Conservation (phyloP, 495 filamentous ascomycete genomes). For the Daldinia decipiens region DNA sequence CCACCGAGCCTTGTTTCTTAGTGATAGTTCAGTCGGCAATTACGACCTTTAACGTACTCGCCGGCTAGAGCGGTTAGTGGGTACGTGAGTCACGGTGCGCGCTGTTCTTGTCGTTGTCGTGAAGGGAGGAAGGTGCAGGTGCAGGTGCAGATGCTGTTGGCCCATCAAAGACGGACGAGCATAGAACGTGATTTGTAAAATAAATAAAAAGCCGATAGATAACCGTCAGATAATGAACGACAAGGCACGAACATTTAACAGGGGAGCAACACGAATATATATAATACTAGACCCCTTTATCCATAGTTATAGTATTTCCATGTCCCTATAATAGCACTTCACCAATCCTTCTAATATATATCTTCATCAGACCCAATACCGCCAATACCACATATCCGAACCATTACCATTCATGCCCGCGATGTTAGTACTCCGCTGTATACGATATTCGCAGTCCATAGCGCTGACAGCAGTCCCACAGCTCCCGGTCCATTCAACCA, state of each 20-base stretch:
- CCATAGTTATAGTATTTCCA: neutral
- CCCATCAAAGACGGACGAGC: neutral
- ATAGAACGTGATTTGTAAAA: too few species aligned
- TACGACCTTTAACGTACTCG: neutral
- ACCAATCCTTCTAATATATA: neutral
- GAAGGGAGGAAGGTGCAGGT: neutral
- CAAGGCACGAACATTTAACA: neutral
- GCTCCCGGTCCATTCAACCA: conserved; percentile 14
- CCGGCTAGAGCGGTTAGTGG: neutral
- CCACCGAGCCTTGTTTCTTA: neutral
- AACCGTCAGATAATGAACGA: neutral
- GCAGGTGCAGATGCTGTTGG: neutral
- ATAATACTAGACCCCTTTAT: neutral
- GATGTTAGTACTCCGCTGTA: neutral
- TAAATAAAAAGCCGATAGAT: too few species aligned
- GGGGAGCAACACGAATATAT: neutral
- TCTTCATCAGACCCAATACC: neutral
- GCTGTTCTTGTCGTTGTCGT: neutral
- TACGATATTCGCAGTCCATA: neutral
- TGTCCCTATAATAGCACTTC: neutral
- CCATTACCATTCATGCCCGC: neutral
- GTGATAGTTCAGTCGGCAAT: neutral
- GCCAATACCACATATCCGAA: neutral
- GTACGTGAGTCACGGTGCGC: neutral
- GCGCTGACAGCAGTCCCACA: conserved; percentile 6